Conservation (phyloP, 2,329 filamentous ascomycete genomes). For the Shiraia sp. region DNA sequence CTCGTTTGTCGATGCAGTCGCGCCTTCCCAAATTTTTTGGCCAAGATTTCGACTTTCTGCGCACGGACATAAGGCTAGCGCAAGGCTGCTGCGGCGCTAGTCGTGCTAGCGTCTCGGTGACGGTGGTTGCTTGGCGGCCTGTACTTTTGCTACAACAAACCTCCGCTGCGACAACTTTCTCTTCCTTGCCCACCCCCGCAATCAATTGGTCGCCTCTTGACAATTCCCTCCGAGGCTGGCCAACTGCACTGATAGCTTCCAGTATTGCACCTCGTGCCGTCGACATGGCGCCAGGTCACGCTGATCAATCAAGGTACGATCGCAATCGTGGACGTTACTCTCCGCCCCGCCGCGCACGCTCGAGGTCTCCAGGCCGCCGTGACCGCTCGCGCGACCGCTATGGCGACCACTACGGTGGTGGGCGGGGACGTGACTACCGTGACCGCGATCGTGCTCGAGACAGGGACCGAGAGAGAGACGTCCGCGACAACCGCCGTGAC, state of each 20-base stretch:
- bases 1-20: background rate
- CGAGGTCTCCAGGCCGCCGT: constrained; percentile 59
- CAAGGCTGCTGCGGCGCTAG: background rate
- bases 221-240: background rate
- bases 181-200: constrained; percentile 1
- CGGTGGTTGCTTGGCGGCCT: background rate
- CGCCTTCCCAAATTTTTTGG: constrained; percentile 26
- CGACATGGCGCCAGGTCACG: constrained; percentile 61
- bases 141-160: background rate
- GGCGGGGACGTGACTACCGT: constrained; percentile 52
- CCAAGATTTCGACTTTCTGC: constrained; percentile 27
- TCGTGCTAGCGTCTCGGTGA: constrained; percentile 4
- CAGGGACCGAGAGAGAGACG: constrained; percentile 36
- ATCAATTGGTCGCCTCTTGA: background rate
- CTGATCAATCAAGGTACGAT: constrained; percentile 69
- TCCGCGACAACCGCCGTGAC: constrained; percentile 33
- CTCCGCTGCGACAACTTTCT: background rate
- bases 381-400: constrained; percentile 40
- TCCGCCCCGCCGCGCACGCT: constrained; percentile 49
- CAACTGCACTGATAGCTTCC: constrained; percentile 11
- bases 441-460: constrained; percentile 64
- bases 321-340: constrained; percentile 45
- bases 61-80: constrained; percentile 19
- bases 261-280: constrained; percentile 28
- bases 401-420: constrained; percentile 22